Evolutionary conservation across 164 flowering plant genomes (phyloP).

Genomic region (Liriodendron chinense): DNA sequence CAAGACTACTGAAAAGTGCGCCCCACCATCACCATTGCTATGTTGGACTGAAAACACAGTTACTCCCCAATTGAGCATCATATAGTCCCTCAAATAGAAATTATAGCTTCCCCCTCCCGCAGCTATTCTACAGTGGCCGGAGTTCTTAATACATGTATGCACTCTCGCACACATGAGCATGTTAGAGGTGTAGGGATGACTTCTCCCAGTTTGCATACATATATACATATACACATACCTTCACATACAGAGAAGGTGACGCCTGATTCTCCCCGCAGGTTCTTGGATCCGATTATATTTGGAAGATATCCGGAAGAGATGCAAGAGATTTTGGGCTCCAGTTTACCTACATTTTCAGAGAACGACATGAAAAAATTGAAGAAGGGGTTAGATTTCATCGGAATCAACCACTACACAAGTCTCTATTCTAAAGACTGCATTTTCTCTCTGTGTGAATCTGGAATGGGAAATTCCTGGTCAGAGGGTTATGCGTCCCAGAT

Average conservation of each 20-base stretch:
- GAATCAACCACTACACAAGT: constrained; percentile 18
- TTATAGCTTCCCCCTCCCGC: neutral
- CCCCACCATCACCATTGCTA: too few species aligned
- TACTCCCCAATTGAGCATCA: too few species aligned
- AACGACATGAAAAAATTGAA: constrained; percentile 23
- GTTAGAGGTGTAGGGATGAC: too few species aligned
- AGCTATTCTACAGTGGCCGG: neutral
- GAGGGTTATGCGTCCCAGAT: constrained; percentile 10
- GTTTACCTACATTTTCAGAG: constrained; percentile 25
- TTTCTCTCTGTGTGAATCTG: constrained; percentile 3
- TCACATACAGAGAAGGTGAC: neutral
- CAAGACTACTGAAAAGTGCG: too few species aligned
- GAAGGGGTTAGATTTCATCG: constrained; percentile 33
- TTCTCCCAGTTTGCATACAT: too few species aligned
- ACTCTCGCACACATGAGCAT: too few species aligned
- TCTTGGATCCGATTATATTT: constrained; percentile 38
- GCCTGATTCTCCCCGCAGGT: neutral
- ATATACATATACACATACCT: neutral
- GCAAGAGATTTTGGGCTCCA: constrained; percentile 22
- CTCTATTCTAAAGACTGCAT: constrained; percentile 22
- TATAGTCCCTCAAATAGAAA: neutral
- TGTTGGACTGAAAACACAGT: too few species aligned
- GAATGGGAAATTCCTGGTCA: neutral
- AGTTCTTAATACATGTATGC: too few species aligned
- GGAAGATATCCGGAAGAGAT: constrained; percentile 45